phyloP scores from a whole-genome alignment of 495 filamentous ascomycete species.

The Podospora fimiseda region DNA sequence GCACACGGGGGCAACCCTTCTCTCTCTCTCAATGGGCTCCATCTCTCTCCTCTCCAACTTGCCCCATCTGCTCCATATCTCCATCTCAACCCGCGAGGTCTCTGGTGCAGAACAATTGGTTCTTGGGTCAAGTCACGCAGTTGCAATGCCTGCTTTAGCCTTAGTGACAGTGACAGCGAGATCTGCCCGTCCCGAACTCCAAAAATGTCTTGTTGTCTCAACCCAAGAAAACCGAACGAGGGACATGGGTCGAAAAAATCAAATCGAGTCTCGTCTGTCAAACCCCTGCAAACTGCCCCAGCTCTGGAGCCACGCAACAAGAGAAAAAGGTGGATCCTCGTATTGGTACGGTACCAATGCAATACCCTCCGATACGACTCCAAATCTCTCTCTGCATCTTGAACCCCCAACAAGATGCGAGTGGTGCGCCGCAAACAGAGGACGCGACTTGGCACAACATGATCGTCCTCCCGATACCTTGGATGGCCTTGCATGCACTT shows the following conservation, averaged over 20 bases:
- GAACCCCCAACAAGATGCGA: background rate
- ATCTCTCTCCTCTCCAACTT: too few species aligned
- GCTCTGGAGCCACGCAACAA: conserved; percentile 15
- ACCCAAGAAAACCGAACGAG: background rate
- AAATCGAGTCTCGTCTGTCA: background rate
- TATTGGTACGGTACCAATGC: conserved; percentile 8
- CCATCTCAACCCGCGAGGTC: too few species aligned
- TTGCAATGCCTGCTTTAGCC: too few species aligned
- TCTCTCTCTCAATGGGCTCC: too few species aligned
- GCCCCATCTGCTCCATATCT: too few species aligned
- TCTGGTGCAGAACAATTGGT: too few species aligned
- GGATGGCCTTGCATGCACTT: background rate
- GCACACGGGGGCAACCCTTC: too few species aligned
- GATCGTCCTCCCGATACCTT: background rate
- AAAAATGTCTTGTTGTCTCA: conserved; percentile 4
- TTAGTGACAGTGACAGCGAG: background rate
- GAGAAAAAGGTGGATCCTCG: conserved; percentile 12
- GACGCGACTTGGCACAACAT: background rate
- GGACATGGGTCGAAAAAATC: background rate
- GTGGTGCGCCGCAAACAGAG: background rate
- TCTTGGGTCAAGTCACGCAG: too few species aligned
- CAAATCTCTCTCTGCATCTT: background rate
- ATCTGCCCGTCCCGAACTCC: background rate
- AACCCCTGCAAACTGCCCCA: conserved; percentile 3
- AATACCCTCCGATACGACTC: conserved; percentile 1